Base-by-base conservation (phyloP, 1,284 basidiomycete species). In the Xerocomus nothofagi region DNA sequence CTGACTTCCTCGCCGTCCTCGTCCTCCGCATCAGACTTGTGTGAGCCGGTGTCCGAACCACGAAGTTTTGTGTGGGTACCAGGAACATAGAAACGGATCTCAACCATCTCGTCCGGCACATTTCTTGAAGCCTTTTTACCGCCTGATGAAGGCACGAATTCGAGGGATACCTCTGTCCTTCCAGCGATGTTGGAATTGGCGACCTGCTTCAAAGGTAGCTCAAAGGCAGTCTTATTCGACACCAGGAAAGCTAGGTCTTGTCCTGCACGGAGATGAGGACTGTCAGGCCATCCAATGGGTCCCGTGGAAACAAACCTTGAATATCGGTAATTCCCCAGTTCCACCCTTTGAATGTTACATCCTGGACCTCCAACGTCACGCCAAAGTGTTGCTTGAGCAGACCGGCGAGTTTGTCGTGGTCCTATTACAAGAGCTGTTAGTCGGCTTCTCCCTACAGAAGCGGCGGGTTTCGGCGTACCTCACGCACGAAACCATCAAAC, bases 281-380 rank as follows among this genome's bases (percentile, higher is more conserved):
- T 5, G 12, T 41, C 33, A 39, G 23, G 9, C 20, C 36, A 39
- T 48, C 29, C 40, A 40, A 44, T 17, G 38, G 38, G 47, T 20
- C 31, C 14, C 21, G 37, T 17, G 12, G 27, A 67, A 18, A 41
- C 80, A 56, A 57, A 91, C 94, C 90, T 78, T 93, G 90, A 57
- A 99, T 93, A 63, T 96, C 92, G 3, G 91, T 91, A 33, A 89
- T 82, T 15, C 97, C 97, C 97, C 97, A 99, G 69, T 99, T 99
- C 94, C 94, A 99, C 1, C 97, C 97, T 66, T 93, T 93, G 65
- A 95, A 82, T 8, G 91, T 88, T 17, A 87, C 78, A 61, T 99
- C 97, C 66, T 85, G 86, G 11, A 81, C 81, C 66, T 98, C 96
- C 24, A 99, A 76, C 7, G 87, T 82, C 55, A 95, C 76, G 51